These are phyloP conservation scores for Myotisia sp. DNA, from an alignment of 2,329 filamentous ascomycete species.

Conservation along the genomic window DNA sequence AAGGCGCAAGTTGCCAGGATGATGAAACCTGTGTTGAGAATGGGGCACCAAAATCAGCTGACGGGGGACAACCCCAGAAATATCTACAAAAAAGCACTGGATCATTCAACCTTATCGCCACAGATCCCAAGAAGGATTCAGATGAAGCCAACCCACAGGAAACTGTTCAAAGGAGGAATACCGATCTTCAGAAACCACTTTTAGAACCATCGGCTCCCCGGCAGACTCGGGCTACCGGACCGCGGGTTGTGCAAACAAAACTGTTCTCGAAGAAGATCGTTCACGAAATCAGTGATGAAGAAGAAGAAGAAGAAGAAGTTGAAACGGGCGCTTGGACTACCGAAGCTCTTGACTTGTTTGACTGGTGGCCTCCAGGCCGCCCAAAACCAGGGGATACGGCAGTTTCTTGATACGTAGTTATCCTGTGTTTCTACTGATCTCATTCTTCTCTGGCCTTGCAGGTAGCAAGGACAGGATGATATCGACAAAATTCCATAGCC, in stretches of 20 bases:
- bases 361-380: slow-evolving; percentile 30
- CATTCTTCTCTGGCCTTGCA: too few relatives aligned
- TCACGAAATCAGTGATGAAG: slow-evolving; percentile 4
- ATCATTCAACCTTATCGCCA: not conserved
- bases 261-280: not conserved
- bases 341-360: slow-evolving; percentile 30
- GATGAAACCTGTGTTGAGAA: not conserved
- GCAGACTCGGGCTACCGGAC: slow-evolving; percentile 5
- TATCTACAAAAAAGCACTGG: too few relatives aligned
- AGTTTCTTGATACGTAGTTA: not conserved
- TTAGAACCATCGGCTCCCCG: slow-evolving; percentile 23
- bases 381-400: slow-evolving; percentile 17
- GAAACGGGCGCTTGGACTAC: slow-evolving; percentile 30
- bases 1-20: not conserved
- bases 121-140: not conserved
- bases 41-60: too few relatives aligned
- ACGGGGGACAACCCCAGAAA: too few relatives aligned
- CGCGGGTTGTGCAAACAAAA: slow-evolving; percentile 1
- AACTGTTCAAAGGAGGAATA: not conserved
- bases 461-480: too few relatives aligned
- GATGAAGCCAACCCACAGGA: not conserved
- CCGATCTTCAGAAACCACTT: slow-evolving; percentile 20
- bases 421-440: too few relatives aligned
- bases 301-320: slow-evolving; percentile 11
- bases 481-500: too few relatives aligned